Percentiles rank a stretch among this genome's conserved stretches.
These are phyloP conservation scores for Wallacemonas rigidus DNA, from an alignment of 208 protist species.

Conservation along the genomic window DNA sequence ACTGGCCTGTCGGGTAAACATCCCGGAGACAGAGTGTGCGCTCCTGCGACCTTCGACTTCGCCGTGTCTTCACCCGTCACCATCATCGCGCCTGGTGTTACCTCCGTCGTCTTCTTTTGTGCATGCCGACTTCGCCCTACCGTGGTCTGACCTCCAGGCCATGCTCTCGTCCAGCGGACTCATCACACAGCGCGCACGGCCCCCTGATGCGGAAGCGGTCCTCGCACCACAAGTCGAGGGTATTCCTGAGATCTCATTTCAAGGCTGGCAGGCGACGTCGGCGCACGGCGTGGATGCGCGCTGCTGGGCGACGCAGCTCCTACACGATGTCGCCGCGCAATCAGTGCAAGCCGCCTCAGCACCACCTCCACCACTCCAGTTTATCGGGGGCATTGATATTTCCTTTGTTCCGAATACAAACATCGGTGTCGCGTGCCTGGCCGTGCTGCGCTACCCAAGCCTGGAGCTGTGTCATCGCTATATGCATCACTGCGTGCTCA, in stretches of 20 bases:
- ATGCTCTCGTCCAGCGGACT: slow-evolving; percentile 1
- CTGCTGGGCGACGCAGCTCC: slow-evolving; percentile 17
- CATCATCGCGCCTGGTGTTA: neutral
- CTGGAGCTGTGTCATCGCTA: slow-evolving; percentile 37
- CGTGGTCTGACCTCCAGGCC: neutral
- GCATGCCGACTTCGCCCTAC: slow-evolving; percentile 25
- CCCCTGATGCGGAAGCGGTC: neutral
- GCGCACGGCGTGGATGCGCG: neutral
- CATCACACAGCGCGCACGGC: neutral
- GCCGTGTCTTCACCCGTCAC: neutral
- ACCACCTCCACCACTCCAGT: slow-evolving; percentile 29
- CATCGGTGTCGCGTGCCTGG: slow-evolving; percentile 66
- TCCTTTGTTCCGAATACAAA: slow-evolving; percentile 69
- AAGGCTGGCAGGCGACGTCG: neutral
- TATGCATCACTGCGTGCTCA: slow-evolving; percentile 62
- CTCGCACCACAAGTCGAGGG: neutral
- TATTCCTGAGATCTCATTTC: neutral
- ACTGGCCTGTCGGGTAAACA: slow-evolving; percentile 28
- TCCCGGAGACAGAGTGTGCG: slow-evolving; percentile 30
- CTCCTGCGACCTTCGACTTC: neutral
- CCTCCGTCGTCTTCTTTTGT: slow-evolving; percentile 10
- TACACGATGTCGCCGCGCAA: slow-evolving; percentile 17
- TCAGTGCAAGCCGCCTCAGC: neutral
- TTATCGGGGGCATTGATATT: slow-evolving; percentile 76
- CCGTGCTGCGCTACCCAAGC: slow-evolving; percentile 67